These are phyloP conservation scores for Juglanconis oblonga DNA, from an alignment of 2,329 filamentous ascomycete genomes.

Conservation along the genomic window DNA sequence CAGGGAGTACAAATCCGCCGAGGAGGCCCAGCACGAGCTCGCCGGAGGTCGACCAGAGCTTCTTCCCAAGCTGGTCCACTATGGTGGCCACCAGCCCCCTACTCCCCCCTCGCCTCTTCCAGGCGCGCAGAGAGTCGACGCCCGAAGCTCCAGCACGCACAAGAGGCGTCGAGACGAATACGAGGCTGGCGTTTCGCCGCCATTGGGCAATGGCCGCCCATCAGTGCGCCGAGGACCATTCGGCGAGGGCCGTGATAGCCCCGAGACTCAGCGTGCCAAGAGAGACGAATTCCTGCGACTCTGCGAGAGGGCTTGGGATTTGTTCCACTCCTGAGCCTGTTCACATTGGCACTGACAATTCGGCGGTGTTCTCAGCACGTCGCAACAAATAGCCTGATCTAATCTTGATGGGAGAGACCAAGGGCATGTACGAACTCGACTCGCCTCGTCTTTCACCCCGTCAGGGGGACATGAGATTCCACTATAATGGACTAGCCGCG, in stretches of 20 bases:
- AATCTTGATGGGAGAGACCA: not conserved
- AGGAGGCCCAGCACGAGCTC: constrained; percentile 89
- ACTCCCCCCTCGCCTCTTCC: constrained; percentile 81
- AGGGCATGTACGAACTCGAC: constrained; percentile 3
- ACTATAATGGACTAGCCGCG: not conserved
- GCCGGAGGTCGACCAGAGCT: constrained; percentile 90
- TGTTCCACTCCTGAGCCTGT: constrained; percentile 80
- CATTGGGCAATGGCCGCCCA: constrained; percentile 71
- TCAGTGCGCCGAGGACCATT: constrained; percentile 66
- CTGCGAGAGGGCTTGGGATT: constrained; percentile 89
- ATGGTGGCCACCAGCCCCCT: constrained; percentile 88
- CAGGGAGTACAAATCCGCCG: constrained; percentile 90
- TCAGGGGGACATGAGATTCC: not conserved
- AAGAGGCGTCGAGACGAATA: constrained; percentile 87
- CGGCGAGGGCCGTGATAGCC: constrained; percentile 77
- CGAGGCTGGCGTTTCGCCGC: constrained; percentile 85
- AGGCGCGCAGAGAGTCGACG: constrained; percentile 42
- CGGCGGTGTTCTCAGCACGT: too few relatives aligned
- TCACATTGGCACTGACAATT: constrained; percentile 20
- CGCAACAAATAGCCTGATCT: not conserved
- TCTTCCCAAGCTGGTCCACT: constrained; percentile 90
- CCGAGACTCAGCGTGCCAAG: constrained; percentile 79
- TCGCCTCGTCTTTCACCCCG: not conserved
- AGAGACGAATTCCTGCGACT: constrained; percentile 87
- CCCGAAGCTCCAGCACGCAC: constrained; percentile 50